Conservation (phyloP, 371 early-diverging fungal genomes). For the Apophysomyces ossiformis region DNA sequence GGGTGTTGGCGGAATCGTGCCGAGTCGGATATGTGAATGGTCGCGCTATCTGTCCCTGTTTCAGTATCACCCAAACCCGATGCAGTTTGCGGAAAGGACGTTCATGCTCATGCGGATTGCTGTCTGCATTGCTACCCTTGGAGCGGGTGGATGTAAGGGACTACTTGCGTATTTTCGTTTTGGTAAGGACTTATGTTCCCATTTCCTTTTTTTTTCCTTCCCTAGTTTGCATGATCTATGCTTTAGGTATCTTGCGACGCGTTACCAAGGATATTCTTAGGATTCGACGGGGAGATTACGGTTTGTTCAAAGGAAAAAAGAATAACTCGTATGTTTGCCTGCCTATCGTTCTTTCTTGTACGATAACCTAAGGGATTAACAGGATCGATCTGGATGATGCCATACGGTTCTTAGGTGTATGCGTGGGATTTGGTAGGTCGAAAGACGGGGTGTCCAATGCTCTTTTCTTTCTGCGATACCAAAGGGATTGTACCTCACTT, state of each 20-base stretch:
- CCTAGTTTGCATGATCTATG: conserved; percentile 44
- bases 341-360: background rate
- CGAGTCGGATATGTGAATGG: conserved; percentile 45
- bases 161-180: too few relatives aligned
- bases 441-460: background rate
- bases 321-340: conserved; percentile 36
- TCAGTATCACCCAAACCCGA: conserved; percentile 41
- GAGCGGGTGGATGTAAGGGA: conserved; percentile 44
- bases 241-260: conserved; percentile 48
- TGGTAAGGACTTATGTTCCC: background rate
- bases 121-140: conserved; percentile 40
- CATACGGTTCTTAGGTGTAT: conserved; percentile 52
- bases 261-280: conserved; percentile 49
- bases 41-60: conserved; percentile 43
- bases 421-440: conserved; percentile 48
- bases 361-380: too few relatives aligned
- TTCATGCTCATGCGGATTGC: conserved; percentile 43
- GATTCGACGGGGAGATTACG: conserved; percentile 48
- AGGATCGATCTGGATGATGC: conserved; percentile 56
- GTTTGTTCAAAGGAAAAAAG: conserved; percentile 51
- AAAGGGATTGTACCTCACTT: background rate
- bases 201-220: background rate
- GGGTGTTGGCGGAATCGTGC: conserved; percentile 50
- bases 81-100: conserved; percentile 40
- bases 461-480: background rate